Percentiles rank a stretch among this genome's conserved stretches.
phyloP scores from a whole-genome alignment of 306 rosid genomes.

The Calophaca sinica region DNA sequence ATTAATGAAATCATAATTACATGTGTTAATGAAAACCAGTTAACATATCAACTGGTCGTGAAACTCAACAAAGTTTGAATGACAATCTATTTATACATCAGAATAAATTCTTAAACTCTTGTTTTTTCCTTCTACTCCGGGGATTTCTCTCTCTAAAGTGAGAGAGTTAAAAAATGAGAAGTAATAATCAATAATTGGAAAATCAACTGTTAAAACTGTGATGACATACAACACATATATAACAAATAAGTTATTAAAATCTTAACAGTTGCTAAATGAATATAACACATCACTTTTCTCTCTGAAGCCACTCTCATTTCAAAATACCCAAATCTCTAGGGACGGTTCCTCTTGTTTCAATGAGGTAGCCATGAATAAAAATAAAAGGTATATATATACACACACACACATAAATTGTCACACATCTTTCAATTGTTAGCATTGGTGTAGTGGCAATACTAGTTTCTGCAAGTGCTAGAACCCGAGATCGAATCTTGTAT shows the following conservation, averaged over 20 bases:
- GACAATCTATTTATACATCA: neutral
- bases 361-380: too few relatives aligned
- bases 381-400: too few relatives aligned
- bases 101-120: neutral
- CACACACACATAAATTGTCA: too few relatives aligned
- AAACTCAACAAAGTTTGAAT: constrained; percentile 29
- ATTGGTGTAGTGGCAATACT: too few relatives aligned
- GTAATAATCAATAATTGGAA: neutral
- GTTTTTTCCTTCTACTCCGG: neutral
- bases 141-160: neutral
- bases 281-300: neutral
- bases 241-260: neutral
- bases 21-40: too few relatives aligned
- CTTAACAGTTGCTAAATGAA: neutral
- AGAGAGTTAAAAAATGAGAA: neutral
- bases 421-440: too few relatives aligned
- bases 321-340: neutral
- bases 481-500: too few relatives aligned
- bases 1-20: neutral
- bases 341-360: too few relatives aligned
- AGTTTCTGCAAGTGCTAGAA: too few relatives aligned
- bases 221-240: neutral
- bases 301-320: neutral
- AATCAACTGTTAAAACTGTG: constrained; percentile 11
- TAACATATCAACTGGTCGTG: neutral